A percentile compares a stretch with the other conserved stretches of the same genome.
Conservation (phyloP, 2,329 filamentous ascomycete species). For the Aspergillus alliaceus region DNA sequence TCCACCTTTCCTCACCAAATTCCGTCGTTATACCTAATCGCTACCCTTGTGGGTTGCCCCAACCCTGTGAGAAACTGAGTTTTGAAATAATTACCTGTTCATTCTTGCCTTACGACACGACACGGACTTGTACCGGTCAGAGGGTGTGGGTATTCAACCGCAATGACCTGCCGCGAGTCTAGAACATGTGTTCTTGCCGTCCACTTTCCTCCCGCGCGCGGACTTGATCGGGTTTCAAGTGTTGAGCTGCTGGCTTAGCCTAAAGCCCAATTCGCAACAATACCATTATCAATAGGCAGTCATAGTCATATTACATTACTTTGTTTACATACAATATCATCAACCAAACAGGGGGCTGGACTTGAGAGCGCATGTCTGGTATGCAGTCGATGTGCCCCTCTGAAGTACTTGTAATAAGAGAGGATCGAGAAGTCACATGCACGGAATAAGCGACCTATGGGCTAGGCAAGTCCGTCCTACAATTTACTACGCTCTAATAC, state of each 20-base stretch:
- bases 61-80: background rate
- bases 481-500: too few species aligned
- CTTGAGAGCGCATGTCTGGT: too few species aligned
- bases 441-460: background rate
- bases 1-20: background rate
- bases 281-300: background rate
- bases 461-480: background rate
- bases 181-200: constrained; percentile 19
- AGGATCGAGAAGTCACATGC: background rate
- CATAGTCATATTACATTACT: background rate
- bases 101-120: background rate
- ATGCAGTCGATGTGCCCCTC: background rate
- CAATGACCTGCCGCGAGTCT: constrained; percentile 16
- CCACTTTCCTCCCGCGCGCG: constrained; percentile 6
- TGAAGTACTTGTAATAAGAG: background rate
- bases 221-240: constrained; percentile 7
- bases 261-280: constrained; percentile 2
- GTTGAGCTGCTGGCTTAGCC: constrained; percentile 5
- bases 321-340: background rate
- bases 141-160: constrained; percentile 2
- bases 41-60: background rate
- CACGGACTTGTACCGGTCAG: background rate
- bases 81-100: background rate
- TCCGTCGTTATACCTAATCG: too few species aligned
- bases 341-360: background rate